Evolutionary conservation across 2,329 filamentous ascomycete genomes (phyloP).

Genomic region (Fusarium musae): DNA sequence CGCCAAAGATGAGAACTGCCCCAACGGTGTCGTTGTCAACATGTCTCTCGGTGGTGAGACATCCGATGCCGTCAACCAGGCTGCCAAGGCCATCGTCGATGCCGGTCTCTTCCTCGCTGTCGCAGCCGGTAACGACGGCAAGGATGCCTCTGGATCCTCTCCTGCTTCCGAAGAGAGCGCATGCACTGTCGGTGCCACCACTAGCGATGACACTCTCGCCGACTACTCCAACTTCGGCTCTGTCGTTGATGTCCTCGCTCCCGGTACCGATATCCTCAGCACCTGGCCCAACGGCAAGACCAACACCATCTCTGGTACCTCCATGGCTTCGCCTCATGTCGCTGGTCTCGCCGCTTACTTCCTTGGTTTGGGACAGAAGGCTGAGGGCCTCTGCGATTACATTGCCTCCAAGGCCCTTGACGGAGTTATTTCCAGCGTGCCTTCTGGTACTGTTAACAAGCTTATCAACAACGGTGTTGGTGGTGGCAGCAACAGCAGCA

Average conservation of each 20-base stretch:
- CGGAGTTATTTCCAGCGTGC: conserved; percentile 16
- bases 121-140: conserved; percentile 64
- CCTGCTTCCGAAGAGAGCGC: conserved; percentile 60
- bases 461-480: conserved; percentile 35
- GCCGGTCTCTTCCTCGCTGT: conserved; percentile 65
- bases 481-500: conserved; percentile 8
- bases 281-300: conserved; percentile 58
- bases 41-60: conserved; percentile 65
- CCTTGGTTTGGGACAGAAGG: conserved; percentile 48
- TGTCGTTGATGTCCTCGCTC: conserved; percentile 63
- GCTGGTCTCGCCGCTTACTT: conserved; percentile 57
- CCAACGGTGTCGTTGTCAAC: conserved; percentile 61
- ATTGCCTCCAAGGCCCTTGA: conserved; percentile 30
- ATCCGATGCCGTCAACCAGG: conserved; percentile 61
- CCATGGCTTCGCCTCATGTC: conserved; percentile 57
- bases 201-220: conserved; percentile 53
- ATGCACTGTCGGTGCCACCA: conserved; percentile 65
- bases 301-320: conserved; percentile 57
- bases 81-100: conserved; percentile 58
- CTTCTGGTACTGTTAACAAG: conserved; percentile 31
- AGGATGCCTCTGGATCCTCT: conserved; percentile 57
- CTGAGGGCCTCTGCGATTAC: conserved; percentile 34
- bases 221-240: conserved; percentile 64
- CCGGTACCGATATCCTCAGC: conserved; percentile 59
- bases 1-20: conserved; percentile 51